Base-by-base conservation (phyloP, 345 rosid species). In the Syzygium aromaticum region DNA sequence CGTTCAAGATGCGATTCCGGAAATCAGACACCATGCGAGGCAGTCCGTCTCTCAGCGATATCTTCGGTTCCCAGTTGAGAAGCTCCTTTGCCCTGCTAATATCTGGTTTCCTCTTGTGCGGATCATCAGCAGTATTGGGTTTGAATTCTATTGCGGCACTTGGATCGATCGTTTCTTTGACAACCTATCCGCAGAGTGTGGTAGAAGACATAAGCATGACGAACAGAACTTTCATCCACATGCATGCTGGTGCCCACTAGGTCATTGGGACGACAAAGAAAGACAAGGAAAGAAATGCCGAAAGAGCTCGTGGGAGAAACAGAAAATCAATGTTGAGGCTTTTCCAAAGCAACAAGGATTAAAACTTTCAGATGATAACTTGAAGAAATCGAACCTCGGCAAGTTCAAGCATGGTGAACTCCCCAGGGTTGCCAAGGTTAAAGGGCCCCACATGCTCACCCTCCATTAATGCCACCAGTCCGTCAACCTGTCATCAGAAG, bases 361-460 rank as follows among this genome's bases (percentile, higher is more conserved):
- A 25, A 38, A 38, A 49, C 11, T n/a, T 49, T 33, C 67, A 64
- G 30, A 61, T 27, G 14, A 51, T 30, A 9, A 43, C 54, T 84
- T n/a, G 22, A 14, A 52, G 67, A 53, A 40, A 52, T 88, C 93
- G 89, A 91, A 97, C 99, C 98, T 97, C 98, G 46, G 99, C 98
- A 87, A 97, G 97, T 90, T 97, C 99, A 51, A 97, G 93, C 99
- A 97, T 97, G 73, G 98, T 97, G 90, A 97, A 97, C 89, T 97
- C 99, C 89, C 99, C 99, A 59, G 99, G 98, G 88, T 97, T 97
- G 87, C 99, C 99, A 82, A 96, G 95, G 89, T 97, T 97, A 92
- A 97, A 96, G 22, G 99, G 99, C 83, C 99, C 99, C 16, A 96
- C 92, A 38, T 96, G 98, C 92, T 97, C 99, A 15, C 95, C 89